Conservation (phyloP, 225 moss, liverwort and hornwort species). For the Pseudisothecium myosuroides region DNA sequence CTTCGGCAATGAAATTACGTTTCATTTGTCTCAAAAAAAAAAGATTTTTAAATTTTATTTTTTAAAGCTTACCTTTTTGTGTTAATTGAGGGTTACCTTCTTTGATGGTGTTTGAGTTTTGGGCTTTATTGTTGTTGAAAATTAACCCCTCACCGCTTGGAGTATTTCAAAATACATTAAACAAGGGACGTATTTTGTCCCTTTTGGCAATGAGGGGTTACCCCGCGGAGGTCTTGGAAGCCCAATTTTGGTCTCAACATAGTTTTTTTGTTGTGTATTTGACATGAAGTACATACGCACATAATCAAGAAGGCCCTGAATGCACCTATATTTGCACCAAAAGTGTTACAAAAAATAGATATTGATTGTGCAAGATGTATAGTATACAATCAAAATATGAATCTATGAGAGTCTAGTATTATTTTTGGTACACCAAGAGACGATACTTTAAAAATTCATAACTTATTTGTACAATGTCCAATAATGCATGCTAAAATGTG, state of each 20-base stretch:
- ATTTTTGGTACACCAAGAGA: not conserved
- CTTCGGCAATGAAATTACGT: no score
- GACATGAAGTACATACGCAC: fast-evolving
- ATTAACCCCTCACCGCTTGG: no score
- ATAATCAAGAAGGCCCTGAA: not conserved
- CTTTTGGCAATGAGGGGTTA: no score
- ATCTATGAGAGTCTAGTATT: not conserved
- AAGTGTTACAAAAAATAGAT: not conserved
- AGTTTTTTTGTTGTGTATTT: not conserved
- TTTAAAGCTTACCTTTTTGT: no score
- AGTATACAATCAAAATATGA: not conserved
- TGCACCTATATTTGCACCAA: not conserved
- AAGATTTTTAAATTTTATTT: no score
- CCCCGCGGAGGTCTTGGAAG: not conserved
- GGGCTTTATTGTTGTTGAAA: not conserved
- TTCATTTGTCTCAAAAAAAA: no score
- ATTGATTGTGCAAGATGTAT: not conserved
- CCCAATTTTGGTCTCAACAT: not conserved
- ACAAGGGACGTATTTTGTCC: no score
- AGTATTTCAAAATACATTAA: no score
- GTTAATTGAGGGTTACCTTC: no score
- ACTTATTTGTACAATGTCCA: fast-evolving
- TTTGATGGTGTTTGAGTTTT: not conserved
- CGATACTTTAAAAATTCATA: not conserved
- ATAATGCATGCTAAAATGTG: not conserved